A percentile compares a stretch with the other conserved stretches of the same genome.
phyloP scores from a whole-genome alignment of 352 stramenopile genomes.

The Phytopythium montanum region DNA sequence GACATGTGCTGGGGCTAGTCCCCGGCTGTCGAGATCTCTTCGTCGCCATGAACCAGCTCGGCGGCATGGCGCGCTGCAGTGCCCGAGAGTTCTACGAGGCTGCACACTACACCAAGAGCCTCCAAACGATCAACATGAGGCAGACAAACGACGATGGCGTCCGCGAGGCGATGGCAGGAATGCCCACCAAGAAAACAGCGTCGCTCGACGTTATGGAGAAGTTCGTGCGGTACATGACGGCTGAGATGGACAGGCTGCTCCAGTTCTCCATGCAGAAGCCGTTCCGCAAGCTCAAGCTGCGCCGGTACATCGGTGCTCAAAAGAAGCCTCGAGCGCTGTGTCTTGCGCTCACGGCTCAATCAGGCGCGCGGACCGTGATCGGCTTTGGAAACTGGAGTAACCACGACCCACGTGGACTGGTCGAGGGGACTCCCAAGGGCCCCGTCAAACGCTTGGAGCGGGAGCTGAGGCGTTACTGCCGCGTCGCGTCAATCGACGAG shows the following conservation, averaged over 20 bases:
- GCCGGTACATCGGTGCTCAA: constrained; percentile 6
- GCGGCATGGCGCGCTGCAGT: neutral
- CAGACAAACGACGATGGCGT: neutral
- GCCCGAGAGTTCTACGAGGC: neutral
- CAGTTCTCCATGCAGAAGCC: constrained; percentile 11
- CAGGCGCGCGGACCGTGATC: constrained; percentile 6
- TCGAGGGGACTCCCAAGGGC: constrained; percentile 6
- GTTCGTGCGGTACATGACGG: constrained; percentile 10
- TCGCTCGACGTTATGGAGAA: constrained; percentile 6
- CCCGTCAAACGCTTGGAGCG: neutral
- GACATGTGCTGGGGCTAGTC: neutral
- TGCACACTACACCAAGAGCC: neutral
- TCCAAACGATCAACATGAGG: neutral
- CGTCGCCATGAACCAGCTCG: neutral
- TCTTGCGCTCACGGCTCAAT: neutral
- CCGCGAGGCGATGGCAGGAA: constrained; percentile 9
- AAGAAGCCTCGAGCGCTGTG: constrained; percentile 18
- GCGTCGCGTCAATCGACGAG: constrained; percentile 2
- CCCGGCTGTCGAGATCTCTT: neutral
- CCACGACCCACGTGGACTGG: constrained; percentile 2
- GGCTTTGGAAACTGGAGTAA: constrained; percentile 19
- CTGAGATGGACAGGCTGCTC: constrained; percentile 7
- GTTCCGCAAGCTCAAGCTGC: constrained; percentile 14
- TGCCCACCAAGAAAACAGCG: constrained; percentile 18
- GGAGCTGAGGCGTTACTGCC: neutral